A percentile compares a stretch with the other conserved stretches of the same genome.
These are phyloP conservation scores for Wickerhamiella brachini DNA, from an alignment of 805 yeast genomes.

Conservation along the genomic window DNA sequence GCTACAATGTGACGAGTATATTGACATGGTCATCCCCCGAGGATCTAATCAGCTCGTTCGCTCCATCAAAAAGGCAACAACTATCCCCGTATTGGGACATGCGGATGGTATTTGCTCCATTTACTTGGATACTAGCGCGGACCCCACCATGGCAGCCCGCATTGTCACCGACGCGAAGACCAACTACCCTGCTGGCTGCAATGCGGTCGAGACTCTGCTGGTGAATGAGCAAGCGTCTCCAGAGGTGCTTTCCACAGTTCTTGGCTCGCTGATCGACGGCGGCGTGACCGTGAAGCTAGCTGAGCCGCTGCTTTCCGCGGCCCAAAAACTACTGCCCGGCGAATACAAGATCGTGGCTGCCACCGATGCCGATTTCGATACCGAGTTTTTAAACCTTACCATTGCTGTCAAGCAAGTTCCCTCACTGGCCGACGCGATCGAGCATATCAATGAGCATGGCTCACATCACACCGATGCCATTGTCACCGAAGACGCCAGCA, in stretches of 20 bases:
- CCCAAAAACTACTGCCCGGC: constrained; percentile 17
- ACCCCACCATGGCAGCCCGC: constrained; percentile 58
- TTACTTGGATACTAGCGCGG: constrained; percentile 66
- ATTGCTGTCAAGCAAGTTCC: constrained; percentile 57
- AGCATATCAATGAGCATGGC: constrained; percentile 79
- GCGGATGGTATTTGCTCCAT: constrained; percentile 96
- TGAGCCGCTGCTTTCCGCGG: constrained; percentile 32
- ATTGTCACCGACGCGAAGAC: constrained; percentile 81
- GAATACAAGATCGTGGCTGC: constrained; percentile 28
- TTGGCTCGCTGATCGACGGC: constrained; percentile 35
- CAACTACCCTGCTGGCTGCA: constrained; percentile 98
- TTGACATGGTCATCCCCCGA: constrained; percentile 92
- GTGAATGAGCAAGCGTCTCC: constrained; percentile 35
- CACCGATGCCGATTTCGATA: constrained; percentile 55
- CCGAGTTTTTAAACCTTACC: constrained; percentile 73
- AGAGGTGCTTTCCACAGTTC: constrained; percentile 18
- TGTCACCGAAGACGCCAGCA: constrained; percentile 55
- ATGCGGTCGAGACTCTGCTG: constrained; percentile 82
- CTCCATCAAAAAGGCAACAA: constrained; percentile 71
- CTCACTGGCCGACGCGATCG: constrained; percentile 57
- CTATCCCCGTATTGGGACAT: constrained; percentile 95
- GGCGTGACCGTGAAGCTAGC: constrained; percentile 61
- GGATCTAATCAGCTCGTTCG: constrained; percentile 92
- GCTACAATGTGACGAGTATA: constrained; percentile 70
- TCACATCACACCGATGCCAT: constrained; percentile 95